phyloP scores from a whole-genome alignment of 2,329 filamentous ascomycete genomes.

The Teratosphaeria gauchensis region DNA sequence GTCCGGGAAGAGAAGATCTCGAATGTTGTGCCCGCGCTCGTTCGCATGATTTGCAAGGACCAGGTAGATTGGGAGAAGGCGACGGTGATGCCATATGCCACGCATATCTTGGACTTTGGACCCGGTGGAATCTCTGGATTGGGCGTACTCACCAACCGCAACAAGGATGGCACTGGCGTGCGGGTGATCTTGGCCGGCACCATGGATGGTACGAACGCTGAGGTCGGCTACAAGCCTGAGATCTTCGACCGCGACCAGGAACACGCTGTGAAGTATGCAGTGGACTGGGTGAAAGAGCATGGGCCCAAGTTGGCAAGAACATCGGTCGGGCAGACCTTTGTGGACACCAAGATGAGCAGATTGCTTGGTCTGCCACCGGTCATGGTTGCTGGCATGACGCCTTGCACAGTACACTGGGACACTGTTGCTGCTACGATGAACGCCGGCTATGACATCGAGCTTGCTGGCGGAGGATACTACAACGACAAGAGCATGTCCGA shows the following conservation, averaged over 20 bases:
- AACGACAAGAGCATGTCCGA: slow-evolving; percentile 72
- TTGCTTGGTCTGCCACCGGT: slow-evolving; percentile 76
- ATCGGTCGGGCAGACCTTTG: slow-evolving; percentile 77
- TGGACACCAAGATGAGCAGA: slow-evolving; percentile 94
- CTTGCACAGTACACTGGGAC: slow-evolving; percentile 79
- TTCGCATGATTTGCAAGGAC: slow-evolving; percentile 90
- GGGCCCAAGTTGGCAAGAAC: slow-evolving; percentile 88
- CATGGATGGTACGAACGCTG: slow-evolving; percentile 79
- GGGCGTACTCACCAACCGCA: slow-evolving; percentile 91
- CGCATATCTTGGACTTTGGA: slow-evolving; percentile 92
- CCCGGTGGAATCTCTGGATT: slow-evolving; percentile 94
- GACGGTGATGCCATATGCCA: slow-evolving; percentile 80
- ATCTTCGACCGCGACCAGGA: slow-evolving; percentile 94
- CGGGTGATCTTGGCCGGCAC: slow-evolving; percentile 89
- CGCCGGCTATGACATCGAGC: slow-evolving; percentile 86
- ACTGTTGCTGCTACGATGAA: slow-evolving; percentile 91
- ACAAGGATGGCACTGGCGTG: slow-evolving; percentile 97
- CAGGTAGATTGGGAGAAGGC: slow-evolving; percentile 94
- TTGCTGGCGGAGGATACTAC: slow-evolving; percentile 85
- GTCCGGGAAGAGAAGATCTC: slow-evolving; percentile 59
- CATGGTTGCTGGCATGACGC: slow-evolving; percentile 91
- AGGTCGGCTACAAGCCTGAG: slow-evolving; percentile 96
- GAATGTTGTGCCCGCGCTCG: slow-evolving; percentile 74
- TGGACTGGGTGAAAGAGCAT: slow-evolving; percentile 96
- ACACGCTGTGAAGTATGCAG: slow-evolving; percentile 86